Conservation (phyloP, 164 flowering plant species). For the Amborella trichopoda region DNA sequence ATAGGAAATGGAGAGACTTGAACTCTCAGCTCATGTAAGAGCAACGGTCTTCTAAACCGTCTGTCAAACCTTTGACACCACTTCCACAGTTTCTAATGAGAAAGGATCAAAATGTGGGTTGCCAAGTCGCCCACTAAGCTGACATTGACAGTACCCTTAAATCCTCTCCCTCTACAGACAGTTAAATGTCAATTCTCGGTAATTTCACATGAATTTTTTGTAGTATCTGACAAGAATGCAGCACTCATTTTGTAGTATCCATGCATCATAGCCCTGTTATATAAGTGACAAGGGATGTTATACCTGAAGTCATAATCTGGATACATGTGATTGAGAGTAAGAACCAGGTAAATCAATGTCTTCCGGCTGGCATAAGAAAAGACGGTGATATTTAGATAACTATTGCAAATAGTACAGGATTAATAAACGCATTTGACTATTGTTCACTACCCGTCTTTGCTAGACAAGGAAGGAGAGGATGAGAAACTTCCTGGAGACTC, state of each 20-base stretch:
- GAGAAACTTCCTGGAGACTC: slow-evolving; percentile 71
- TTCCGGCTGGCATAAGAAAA: slow-evolving; percentile 61
- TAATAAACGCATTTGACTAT: too few species aligned
- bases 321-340: slow-evolving; percentile 82
- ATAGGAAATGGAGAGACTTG: slow-evolving; percentile 99
- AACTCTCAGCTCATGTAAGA: slow-evolving; percentile 98
- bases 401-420: not conserved
- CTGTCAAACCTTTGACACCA: slow-evolving; percentile 99
- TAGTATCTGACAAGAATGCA: too few species aligned
- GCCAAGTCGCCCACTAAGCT: slow-evolving; percentile 90
- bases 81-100: slow-evolving; percentile 43
- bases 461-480: slow-evolving; percentile 48
- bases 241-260: too few species aligned
- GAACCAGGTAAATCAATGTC: slow-evolving; percentile 79
- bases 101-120: slow-evolving; percentile 69
- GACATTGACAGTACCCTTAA: slow-evolving; percentile 97
- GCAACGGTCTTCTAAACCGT: slow-evolving; percentile 84
- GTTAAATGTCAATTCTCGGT: not conserved
- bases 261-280: too few species aligned
- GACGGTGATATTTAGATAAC: slow-evolving; percentile 9
- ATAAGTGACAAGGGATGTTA: slow-evolving; percentile 14
- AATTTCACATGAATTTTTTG: too few species aligned
- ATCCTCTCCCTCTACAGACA: slow-evolving; percentile 29
- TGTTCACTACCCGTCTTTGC: slow-evolving; percentile 61
- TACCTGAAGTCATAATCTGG: slow-evolving; percentile 99